Evolutionary conservation across 768 basidiomycete genomes (phyloP).

Genomic region (Boletus sp.): DNA sequence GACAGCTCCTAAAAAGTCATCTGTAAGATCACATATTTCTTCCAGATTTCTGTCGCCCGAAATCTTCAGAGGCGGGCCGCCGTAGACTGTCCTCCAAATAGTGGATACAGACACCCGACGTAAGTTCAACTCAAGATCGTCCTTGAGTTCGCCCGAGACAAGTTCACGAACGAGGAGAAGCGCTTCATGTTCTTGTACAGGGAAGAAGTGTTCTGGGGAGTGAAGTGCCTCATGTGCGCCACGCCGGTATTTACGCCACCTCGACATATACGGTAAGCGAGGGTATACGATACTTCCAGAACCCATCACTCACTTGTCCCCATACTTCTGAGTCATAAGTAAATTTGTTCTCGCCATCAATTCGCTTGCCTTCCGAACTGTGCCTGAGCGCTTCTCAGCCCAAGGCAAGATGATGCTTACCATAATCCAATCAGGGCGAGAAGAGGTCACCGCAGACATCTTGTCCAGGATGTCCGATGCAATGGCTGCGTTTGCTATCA

Average conservation of each 20-base stretch:
- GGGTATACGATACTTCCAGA: too few relatives aligned
- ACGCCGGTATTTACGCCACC: slow-evolving; percentile 6
- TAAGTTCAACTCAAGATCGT: slow-evolving; percentile 3
- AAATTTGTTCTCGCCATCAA: slow-evolving; percentile 4
- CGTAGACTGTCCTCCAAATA: slow-evolving; percentile 3
- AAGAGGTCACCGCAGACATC: slow-evolving; percentile 8
- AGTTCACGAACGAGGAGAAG: slow-evolving; percentile 5
- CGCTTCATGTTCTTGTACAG: slow-evolving; percentile 10
- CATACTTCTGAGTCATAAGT: slow-evolving; percentile 6
- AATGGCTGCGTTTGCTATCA: slow-evolving; percentile 7
- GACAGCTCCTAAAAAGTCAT: neutral
- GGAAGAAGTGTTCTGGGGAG: neutral
- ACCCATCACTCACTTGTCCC: slow-evolving; percentile 3
- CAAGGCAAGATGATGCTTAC: neutral
- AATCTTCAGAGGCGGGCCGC: slow-evolving; percentile 4
- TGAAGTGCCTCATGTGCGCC: slow-evolving; percentile 6
- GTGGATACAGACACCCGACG: slow-evolving; percentile 5
- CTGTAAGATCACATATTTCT: slow-evolving; percentile 1
- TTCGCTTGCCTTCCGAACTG: neutral
- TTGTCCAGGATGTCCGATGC: slow-evolving; percentile 7
- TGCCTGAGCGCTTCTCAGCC: neutral
- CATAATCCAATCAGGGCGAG: slow-evolving; percentile 9
- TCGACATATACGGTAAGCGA: neutral
- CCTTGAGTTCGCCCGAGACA: neutral
- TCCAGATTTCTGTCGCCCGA: slow-evolving; percentile 4